Evolutionary conservation across 1,284 basidiomycete species (phyloP).

Genomic region (Sporisorium iseilematis-ciliati): DNA sequence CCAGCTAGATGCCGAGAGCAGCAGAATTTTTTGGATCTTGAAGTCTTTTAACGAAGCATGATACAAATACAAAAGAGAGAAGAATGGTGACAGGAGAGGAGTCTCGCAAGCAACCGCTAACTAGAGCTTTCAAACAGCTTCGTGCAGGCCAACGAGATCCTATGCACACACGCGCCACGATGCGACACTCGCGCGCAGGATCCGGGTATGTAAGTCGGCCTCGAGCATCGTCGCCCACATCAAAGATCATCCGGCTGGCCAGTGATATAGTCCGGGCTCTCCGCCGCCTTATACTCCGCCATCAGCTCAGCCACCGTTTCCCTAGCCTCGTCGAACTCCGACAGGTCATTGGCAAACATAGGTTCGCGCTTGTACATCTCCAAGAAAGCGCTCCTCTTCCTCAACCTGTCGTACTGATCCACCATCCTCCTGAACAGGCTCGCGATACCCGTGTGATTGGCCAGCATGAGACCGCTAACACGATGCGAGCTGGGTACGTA

Average conservation of each 20-base stretch:
- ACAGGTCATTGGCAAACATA: constrained; percentile 64
- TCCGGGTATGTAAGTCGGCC: constrained; percentile 17
- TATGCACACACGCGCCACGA: background rate
- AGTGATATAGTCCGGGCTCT: constrained; percentile 60
- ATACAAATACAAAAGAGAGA: constrained; percentile 33
- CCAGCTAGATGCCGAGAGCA: too few relatives aligned
- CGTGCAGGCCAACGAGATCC: constrained; percentile 1
- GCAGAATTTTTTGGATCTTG: too few relatives aligned
- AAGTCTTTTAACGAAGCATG: background rate
- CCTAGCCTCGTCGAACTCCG: constrained; percentile 66
- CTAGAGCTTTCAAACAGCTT: background rate
- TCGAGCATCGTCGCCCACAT: background rate
- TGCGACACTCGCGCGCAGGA: background rate
- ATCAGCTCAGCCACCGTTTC: constrained; percentile 67
- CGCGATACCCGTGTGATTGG: constrained; percentile 97
- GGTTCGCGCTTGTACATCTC: constrained; percentile 98
- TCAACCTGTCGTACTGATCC: constrained; percentile 90
- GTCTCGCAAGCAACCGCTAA: background rate
- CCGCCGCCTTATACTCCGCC: constrained; percentile 67
- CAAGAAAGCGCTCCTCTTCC: constrained; percentile 92
- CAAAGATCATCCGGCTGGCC: constrained; percentile 48
- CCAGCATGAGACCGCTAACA: constrained; percentile 97
- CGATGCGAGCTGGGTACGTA: constrained; percentile 87
- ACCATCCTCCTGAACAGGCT: constrained; percentile 88
- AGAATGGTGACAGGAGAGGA: constrained; percentile 4